Percentiles rank a stretch among this genome's conserved stretches.
phyloP scores from a whole-genome alignment of 2,329 filamentous ascomycete genomes.

The Aspergillus quadricinctus region DNA sequence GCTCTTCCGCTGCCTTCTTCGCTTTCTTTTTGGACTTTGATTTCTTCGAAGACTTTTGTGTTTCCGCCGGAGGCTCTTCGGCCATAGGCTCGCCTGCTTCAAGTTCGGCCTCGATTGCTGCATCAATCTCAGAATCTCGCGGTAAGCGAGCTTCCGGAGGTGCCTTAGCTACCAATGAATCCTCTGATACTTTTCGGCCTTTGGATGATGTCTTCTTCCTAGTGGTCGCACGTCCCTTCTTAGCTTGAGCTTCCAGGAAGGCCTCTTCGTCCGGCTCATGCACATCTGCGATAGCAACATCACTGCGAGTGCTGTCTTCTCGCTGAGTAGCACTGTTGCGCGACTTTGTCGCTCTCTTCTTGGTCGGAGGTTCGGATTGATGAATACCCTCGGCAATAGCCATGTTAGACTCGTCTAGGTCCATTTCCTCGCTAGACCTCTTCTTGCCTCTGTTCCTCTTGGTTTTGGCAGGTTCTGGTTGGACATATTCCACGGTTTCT shows the following conservation, averaged over 20 bases:
- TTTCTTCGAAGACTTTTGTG: conserved; percentile 23
- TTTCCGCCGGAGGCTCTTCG: conserved; percentile 39
- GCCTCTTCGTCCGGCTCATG: conserved; percentile 18
- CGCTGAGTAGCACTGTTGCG: conserved; percentile 47
- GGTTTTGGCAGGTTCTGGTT: conserved; percentile 30
- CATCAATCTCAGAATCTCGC: conserved; percentile 63
- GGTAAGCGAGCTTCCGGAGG: conserved; percentile 45
- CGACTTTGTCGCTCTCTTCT: conserved; percentile 55
- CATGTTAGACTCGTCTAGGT: conserved; percentile 20
- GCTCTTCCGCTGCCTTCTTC: conserved; percentile 15
- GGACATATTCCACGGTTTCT: conserved; percentile 21
- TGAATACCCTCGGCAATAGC: conserved; percentile 13
- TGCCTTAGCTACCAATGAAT: conserved; percentile 46
- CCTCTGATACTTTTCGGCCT: conserved; percentile 48
- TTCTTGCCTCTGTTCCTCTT: conserved; percentile 54
- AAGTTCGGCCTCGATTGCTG: conserved; percentile 61
- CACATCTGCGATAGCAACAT: conserved; percentile 37
- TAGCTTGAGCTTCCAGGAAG: conserved; percentile 31
- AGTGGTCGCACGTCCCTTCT: conserved; percentile 42
- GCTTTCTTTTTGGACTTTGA: conserved; percentile 27
- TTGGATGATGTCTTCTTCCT: conserved; percentile 40
- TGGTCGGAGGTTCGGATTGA: conserved; percentile 44
- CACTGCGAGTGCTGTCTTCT: conserved; percentile 24
- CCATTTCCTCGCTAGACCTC: conserved; percentile 56
- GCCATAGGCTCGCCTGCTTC: conserved; percentile 50